Evolutionary conservation across 2,329 filamentous ascomycete species (phyloP).

Genomic region (Botrytis aclada): DNA sequence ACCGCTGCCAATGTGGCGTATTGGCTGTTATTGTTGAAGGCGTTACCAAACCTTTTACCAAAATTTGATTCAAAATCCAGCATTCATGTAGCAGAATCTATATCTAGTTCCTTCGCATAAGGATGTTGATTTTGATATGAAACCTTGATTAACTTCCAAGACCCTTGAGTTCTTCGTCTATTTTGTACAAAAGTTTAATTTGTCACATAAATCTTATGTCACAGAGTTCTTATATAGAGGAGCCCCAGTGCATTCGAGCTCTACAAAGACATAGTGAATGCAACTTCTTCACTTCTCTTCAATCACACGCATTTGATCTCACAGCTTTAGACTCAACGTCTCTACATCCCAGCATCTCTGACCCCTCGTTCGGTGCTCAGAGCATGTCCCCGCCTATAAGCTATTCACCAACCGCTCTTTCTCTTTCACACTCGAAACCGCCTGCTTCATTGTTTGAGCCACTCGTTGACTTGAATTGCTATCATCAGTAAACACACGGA

Average conservation of each 20-base stretch:
- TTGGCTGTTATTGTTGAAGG: background rate
- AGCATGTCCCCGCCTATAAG: background rate
- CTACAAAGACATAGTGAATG: accelerated
- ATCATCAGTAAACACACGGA: too few species aligned
- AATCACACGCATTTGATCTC: background rate
- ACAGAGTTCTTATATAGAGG: background rate
- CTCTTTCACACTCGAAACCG: accelerated
- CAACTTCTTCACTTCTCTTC: too few species aligned
- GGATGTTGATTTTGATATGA: accelerated
- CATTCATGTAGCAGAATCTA: too few species aligned
- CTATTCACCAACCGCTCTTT: background rate
- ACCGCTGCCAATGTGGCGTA: background rate
- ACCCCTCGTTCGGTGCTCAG: background rate
- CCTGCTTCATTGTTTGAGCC: background rate
- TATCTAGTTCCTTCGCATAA: background rate
- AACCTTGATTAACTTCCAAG: background rate
- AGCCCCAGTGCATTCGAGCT: accelerated
- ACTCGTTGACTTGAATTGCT: background rate
- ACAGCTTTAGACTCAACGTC: accelerated
- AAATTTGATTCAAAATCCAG: accelerated
- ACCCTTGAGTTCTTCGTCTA: too few species aligned
- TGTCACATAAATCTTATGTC: background rate
- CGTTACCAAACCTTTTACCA: accelerated
- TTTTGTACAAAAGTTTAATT: too few species aligned
- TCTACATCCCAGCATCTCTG: background rate